These are phyloP conservation scores for Dentipellis sp. DNA, from an alignment of 768 basidiomycete genomes.

Conservation along the genomic window DNA sequence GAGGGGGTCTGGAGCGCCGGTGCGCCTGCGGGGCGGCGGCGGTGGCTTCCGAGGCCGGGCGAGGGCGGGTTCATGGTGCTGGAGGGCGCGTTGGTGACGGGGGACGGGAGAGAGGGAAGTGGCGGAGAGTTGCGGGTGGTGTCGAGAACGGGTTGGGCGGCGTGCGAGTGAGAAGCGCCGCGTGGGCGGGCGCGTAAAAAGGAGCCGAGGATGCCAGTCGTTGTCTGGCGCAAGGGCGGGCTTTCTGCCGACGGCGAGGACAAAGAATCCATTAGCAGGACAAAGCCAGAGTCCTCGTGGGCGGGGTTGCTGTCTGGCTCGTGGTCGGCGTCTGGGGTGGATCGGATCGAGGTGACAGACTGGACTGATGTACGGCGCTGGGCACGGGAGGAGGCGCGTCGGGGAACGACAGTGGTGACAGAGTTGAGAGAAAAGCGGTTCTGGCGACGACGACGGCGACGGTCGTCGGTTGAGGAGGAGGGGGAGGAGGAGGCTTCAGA, in stretches of 20 bases:
- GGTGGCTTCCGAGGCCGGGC: constrained; percentile 22
- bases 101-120: constrained; percentile 30
- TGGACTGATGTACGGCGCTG: background rate
- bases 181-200: constrained; percentile 64
- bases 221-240: constrained; percentile 38
- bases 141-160: constrained; percentile 23
- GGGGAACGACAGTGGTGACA: background rate
- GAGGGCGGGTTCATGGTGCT: constrained; percentile 23
- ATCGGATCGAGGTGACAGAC: background rate
- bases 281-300: too few species aligned
- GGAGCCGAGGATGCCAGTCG: constrained; percentile 46
- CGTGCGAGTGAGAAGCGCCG: constrained; percentile 54
- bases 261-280: too few species aligned
- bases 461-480: background rate
- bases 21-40: constrained; percentile 31
- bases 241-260: constrained; percentile 3
- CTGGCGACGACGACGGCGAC: background rate
- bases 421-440: background rate
- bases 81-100: background rate
- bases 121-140: constrained; percentile 34
- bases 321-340: too few species aligned
- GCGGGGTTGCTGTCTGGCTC: too few species aligned
- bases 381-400: background rate
- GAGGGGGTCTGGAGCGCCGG: constrained; percentile 24
- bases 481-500: background rate